Evolutionary conservation across 768 basidiomycete genomes (phyloP), one percentile per base, ranked within the genome.

Genomic region (Termitomyces sp.): DNA sequence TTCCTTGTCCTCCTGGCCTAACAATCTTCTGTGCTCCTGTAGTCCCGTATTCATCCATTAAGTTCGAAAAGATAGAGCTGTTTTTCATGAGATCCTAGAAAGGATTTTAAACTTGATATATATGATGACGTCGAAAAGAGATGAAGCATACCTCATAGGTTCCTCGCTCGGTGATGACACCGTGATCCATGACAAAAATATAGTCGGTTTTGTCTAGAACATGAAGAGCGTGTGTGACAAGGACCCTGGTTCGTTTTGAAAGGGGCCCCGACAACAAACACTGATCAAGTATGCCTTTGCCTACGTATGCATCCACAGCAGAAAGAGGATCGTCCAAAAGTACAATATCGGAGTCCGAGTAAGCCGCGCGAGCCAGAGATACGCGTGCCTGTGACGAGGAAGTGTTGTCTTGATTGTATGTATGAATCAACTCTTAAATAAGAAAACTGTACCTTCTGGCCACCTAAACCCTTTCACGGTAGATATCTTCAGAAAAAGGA

Each of bases 321-420:
- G 85, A 84, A 36, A 93, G 79, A 16, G 91, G 88, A 67, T 95
- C 92, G 66, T 95, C 91, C 32, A 93, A 78, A 14, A 93, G 79
- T 44, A 91, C 83, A 55, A 93, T 79, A 58, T 91, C 87, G 1
- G 87, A 79, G 0, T 79, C 73, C 3, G 88, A 85, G 66, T 93
- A 95, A 1, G 87, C 86, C 0, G 89, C 89, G 30, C 92, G 76
- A 0, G 91, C 92, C 26, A 92, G 73, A 1, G 86, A 87, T 4
- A 91, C 80, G n/a, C 88, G 84, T 41, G 88, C 87, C 81, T 88
- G 65, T n/a, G 14, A 23, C 62, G 26, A 44, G 18, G 57, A 20
- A 55, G 32, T 54, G 18, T 49, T 14, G 6, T 62, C 33, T 26
- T 10, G 14, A 23, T 56, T 35, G 14, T n/a, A 18, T 35, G 14